Conservation (phyloP, 2,329 filamentous ascomycete genomes). For the Fusarium acutatum region DNA sequence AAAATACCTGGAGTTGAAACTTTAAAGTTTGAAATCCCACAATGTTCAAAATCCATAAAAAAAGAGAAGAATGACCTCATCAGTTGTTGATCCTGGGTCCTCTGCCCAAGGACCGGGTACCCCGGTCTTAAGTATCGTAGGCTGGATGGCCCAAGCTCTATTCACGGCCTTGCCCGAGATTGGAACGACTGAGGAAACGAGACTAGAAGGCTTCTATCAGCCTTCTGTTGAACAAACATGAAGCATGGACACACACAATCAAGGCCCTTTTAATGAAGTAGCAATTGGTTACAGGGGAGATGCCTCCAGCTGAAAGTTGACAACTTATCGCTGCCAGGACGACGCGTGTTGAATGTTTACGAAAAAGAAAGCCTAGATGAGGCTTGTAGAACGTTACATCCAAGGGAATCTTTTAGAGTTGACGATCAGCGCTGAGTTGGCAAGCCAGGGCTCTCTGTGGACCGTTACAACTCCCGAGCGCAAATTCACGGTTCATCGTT, state of each 20-base stretch:
- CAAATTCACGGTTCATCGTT: slow-evolving; percentile 4
- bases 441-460: slow-evolving; percentile 1
- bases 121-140: slow-evolving; percentile 23
- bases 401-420: slow-evolving; percentile 19
- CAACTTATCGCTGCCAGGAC: slow-evolving; percentile 6
- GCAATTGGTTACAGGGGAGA: slow-evolving; percentile 1
- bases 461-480: slow-evolving; percentile 12
- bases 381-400: neutral
- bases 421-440: slow-evolving; percentile 30
- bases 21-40: slow-evolving; percentile 1
- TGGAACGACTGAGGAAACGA: slow-evolving; percentile 10
- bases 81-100: slow-evolving; percentile 2
- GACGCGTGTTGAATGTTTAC: slow-evolving; percentile 17
- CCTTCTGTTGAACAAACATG: slow-evolving; percentile 19
- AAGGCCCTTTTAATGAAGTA: slow-evolving; percentile 2
- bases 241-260: slow-evolving; percentile 9
- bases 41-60: slow-evolving; percentile 3
- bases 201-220: slow-evolving; percentile 21
- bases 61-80: slow-evolving; percentile 37
- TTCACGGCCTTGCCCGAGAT: slow-evolving; percentile 38
- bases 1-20: neutral
- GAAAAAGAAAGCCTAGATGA: neutral
- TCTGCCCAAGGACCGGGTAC: slow-evolving; percentile 12
- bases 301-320: slow-evolving; percentile 14
- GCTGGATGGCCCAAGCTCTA: slow-evolving; percentile 7